These are phyloP conservation scores for Mallotus japonicus DNA, from an alignment of 441 rosid species.

Conservation along the genomic window DNA sequence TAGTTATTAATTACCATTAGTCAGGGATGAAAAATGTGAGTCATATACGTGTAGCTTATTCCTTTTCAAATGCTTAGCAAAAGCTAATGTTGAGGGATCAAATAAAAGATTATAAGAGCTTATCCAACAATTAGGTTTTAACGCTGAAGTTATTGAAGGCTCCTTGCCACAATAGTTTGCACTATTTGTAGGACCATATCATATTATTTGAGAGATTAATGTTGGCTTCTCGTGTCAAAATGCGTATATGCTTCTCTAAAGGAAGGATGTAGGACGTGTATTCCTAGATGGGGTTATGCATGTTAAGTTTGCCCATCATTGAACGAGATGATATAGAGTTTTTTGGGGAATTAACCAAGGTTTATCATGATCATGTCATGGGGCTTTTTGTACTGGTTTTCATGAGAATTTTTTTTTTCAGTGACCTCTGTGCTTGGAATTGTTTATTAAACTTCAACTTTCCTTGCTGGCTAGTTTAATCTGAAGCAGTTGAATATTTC, in stretches of 20 bases:
- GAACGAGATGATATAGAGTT: background rate
- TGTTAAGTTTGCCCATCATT: background rate
- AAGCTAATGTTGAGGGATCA: background rate
- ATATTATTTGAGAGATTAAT: background rate
- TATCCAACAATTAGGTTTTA: background rate
- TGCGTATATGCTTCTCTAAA: background rate
- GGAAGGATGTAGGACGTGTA: background rate
- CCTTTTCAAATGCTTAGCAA: conserved; percentile 3
- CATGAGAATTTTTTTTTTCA: background rate
- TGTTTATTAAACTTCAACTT: background rate
- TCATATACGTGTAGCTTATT: background rate
- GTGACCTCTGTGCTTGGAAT: background rate
- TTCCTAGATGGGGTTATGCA: background rate
- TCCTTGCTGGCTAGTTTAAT: background rate
- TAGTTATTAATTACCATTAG: conserved; percentile 13
- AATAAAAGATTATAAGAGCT: conserved; percentile 1
- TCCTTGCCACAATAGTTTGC: conserved; percentile 3
- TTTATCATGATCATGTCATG: no score
- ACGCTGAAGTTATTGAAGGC: background rate
- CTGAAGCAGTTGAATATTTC: background rate
- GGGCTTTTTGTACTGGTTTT: background rate
- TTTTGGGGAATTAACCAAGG: background rate
- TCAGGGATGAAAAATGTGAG: conserved; percentile 8
- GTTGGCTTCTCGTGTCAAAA: background rate
- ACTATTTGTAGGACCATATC: background rate